Evolutionary conservation across 2,329 filamentous ascomycete genomes (phyloP).

Genomic region (Zymoseptoria ardabiliae): DNA sequence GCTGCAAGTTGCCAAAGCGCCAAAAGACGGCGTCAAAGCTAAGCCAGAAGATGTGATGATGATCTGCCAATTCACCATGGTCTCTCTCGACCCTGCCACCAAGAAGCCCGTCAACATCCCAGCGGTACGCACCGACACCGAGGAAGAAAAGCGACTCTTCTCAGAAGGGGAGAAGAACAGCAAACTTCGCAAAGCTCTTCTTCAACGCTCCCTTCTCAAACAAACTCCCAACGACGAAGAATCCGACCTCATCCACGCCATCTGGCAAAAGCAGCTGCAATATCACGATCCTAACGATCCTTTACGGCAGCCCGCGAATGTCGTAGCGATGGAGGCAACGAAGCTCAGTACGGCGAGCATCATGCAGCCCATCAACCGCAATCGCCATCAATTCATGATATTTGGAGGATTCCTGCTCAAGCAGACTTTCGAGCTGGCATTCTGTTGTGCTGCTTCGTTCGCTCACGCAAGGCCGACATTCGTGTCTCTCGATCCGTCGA

Average conservation of each 20-base stretch:
- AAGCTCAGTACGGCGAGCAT: conserved; percentile 60
- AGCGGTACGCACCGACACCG: conserved; percentile 54
- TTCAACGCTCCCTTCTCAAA: conserved; percentile 54
- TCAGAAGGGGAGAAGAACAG: conserved; percentile 59
- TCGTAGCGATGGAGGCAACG: conserved; percentile 56
- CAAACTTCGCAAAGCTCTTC: conserved; percentile 56
- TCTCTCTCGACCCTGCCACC: conserved; percentile 61
- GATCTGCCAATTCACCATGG: conserved; percentile 72
- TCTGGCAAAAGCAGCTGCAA: conserved; percentile 62
- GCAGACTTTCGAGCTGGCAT: conserved; percentile 68
- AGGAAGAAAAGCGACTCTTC: conserved; percentile 58
- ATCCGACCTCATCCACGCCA: conserved; percentile 62
- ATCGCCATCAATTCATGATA: conserved; percentile 64
- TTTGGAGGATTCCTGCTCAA: conserved; percentile 70
- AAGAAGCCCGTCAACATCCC: conserved; percentile 59
- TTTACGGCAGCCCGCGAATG: conserved; percentile 49
- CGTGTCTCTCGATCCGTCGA: conserved; percentile 64
- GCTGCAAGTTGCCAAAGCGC: conserved; percentile 63
- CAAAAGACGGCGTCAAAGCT: conserved; percentile 48
- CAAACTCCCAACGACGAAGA: conserved; percentile 65
- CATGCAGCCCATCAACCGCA: conserved; percentile 60
- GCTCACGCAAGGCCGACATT: conserved; percentile 63
- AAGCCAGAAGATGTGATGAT: conserved; percentile 57
- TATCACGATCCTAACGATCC: conserved; percentile 55
- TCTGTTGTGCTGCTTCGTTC: conserved; percentile 66